A percentile compares a stretch with the other conserved stretches of the same genome.
Evolutionary conservation across 768 basidiomycete species (phyloP).

Genomic region (Obba rivulosa): DNA sequence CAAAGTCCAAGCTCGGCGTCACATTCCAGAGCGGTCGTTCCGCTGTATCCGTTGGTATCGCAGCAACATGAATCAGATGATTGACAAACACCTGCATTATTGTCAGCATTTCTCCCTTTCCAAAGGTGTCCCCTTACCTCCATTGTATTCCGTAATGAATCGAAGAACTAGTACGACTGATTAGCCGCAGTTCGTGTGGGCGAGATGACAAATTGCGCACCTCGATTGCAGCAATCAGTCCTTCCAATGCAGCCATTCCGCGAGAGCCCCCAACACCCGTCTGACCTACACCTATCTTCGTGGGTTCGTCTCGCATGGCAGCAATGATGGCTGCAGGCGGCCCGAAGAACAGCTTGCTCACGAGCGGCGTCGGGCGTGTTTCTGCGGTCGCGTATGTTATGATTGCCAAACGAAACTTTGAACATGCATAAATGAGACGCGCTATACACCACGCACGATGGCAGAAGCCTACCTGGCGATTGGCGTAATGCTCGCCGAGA

Average conservation of each 20-base stretch:
- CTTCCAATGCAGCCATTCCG: slow-evolving; percentile 69
- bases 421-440: neutral
- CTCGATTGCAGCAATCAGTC: slow-evolving; percentile 64
- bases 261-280: slow-evolving; percentile 34
- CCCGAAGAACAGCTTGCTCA: slow-evolving; percentile 54
- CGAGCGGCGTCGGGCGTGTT: slow-evolving; percentile 46
- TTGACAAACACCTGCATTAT: neutral
- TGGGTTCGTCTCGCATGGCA: slow-evolving; percentile 42
- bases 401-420: slow-evolving; percentile 42
- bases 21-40: slow-evolving; percentile 52
- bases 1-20: slow-evolving; percentile 13
- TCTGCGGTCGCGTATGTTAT: slow-evolving; percentile 62
- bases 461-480: slow-evolving; percentile 27
- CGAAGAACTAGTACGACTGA: neutral
- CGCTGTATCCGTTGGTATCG: slow-evolving; percentile 48
- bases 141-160: neutral
- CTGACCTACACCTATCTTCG: slow-evolving; percentile 51
- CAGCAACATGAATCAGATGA: slow-evolving; percentile 55
- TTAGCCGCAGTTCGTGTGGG: too few species aligned
- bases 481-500: slow-evolving; percentile 37
- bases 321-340: slow-evolving; percentile 36
- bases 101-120: neutral
- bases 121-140: slow-evolving; percentile 9
- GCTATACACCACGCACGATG: slow-evolving; percentile 10
- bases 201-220: slow-evolving; percentile 30